phyloP scores from a whole-genome alignment of 2,329 filamentous ascomycete genomes.

The Ophiostoma angusticollis region DNA sequence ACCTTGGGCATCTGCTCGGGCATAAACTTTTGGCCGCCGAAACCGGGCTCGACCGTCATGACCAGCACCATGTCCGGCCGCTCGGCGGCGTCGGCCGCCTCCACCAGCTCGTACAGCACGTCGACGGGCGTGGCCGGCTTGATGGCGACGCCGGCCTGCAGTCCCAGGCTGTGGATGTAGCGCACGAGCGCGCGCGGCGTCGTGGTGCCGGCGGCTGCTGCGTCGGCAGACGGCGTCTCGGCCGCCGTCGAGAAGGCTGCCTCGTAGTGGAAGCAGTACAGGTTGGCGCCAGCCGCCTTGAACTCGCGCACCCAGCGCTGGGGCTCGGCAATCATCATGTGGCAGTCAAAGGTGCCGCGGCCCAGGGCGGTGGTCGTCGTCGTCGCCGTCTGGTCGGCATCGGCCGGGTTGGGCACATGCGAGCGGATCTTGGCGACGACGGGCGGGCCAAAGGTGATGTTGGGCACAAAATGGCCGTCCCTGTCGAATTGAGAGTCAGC shows the following conservation, averaged over 20 bases:
- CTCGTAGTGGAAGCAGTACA: conserved; percentile 99
- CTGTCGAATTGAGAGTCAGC: conserved; percentile 32
- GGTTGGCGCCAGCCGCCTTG: conserved; percentile 81
- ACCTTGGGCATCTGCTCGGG: conserved; percentile 91
- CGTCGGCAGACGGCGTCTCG: conserved; percentile 58
- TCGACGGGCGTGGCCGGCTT: conserved; percentile 87
- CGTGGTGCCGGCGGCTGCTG: conserved; percentile 44
- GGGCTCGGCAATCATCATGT: conserved; percentile 99
- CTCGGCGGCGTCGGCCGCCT: conserved; percentile 58
- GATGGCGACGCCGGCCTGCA: conserved; percentile 88
- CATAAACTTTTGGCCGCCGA: conserved; percentile 98
- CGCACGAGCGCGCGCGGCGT: conserved; percentile 73
- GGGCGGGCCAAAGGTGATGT: conserved; percentile 91
- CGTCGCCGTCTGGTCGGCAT: too few species aligned
- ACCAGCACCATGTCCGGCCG: conserved; percentile 96
- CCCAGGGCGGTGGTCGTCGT: conserved; percentile 56
- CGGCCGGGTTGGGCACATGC: conserved; percentile 57
- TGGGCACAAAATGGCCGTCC: conserved; percentile 98
- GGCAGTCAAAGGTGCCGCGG: conserved; percentile 93
- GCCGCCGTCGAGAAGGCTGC: conserved; percentile 82
- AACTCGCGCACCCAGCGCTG: conserved; percentile 98
- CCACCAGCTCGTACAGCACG: conserved; percentile 82
- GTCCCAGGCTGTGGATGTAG: conserved; percentile 78
- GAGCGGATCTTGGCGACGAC: conserved; percentile 88
- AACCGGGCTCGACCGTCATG: conserved; percentile 97